Evolutionary conservation across 2,329 filamentous ascomycete genomes (phyloP).

Genomic region (Chaetomium sp.): DNA sequence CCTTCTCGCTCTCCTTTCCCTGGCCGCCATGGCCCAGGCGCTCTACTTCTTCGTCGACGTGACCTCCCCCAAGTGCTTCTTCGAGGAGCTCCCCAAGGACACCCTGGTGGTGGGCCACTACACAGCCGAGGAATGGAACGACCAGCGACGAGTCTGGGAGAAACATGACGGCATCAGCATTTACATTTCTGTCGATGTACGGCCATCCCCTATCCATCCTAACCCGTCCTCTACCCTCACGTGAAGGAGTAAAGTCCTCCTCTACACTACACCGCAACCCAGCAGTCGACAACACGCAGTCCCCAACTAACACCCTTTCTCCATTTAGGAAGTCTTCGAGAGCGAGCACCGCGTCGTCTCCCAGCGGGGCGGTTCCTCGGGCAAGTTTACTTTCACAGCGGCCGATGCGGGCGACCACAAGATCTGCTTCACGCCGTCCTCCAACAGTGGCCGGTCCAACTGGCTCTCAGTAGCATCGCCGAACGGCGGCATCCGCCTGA

Average conservation of each 20-base stretch:
- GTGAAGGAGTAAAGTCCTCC: background rate
- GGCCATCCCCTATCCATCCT: conserved; percentile 23
- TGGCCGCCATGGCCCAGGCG: conserved; percentile 63
- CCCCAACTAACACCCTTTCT: conserved; percentile 5
- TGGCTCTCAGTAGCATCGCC: conserved; percentile 63
- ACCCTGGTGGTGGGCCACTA: conserved; percentile 94
- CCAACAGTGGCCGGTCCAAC: conserved; percentile 59
- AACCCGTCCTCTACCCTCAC: background rate
- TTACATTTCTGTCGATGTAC: conserved; percentile 81
- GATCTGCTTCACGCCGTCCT: conserved; percentile 86
- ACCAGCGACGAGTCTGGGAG: conserved; percentile 59
- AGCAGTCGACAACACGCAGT: background rate
- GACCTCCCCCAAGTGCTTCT: conserved; percentile 85
- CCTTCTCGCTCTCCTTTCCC: conserved; percentile 59
- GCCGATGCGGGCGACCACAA: conserved; percentile 93
- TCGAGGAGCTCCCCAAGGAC: conserved; percentile 95
- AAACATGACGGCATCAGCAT: conserved; percentile 72
- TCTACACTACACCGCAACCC: no score
- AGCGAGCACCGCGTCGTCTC: conserved; percentile 94
- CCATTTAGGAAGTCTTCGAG: conserved; percentile 78
- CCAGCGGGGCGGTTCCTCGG: conserved; percentile 66
- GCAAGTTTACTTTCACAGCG: conserved; percentile 92
- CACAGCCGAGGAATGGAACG: conserved; percentile 76
- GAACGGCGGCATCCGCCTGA: conserved; percentile 74
- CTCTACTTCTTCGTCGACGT: conserved; percentile 96